Percentiles rank a stretch among this genome's conserved stretches.
Evolutionary conservation across 371 early-diverging fungal genomes (phyloP).

Genomic region (Globomyces sp.): DNA sequence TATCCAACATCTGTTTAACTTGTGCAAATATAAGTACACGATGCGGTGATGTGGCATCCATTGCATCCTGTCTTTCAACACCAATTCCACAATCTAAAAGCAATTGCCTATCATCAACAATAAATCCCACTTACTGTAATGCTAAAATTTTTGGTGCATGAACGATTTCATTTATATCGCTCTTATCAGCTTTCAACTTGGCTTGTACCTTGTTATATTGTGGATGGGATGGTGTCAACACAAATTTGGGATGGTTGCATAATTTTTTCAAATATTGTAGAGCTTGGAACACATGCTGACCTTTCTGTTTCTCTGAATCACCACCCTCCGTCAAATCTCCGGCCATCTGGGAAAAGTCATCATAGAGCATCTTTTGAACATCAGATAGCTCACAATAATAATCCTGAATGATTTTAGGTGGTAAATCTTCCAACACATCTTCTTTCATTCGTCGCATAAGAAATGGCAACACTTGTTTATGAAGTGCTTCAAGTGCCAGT

Average conservation of each 20-base stretch:
- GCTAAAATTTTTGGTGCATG: conserved; percentile 94
- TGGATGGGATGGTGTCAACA: conserved; percentile 82
- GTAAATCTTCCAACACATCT: conserved; percentile 97
- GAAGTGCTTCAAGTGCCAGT: conserved; percentile 87
- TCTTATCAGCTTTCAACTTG: conserved; percentile 58
- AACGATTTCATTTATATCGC: conserved; percentile 74
- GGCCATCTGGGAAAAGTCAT: conserved; percentile 63
- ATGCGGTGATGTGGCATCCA: conserved; percentile 73
- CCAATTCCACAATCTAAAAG: conserved; percentile 94
- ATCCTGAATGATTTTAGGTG: conserved; percentile 99
- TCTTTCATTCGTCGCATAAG: conserved; percentile 96
- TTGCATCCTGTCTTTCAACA: conserved; percentile 40
- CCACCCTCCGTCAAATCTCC: conserved; percentile 39
- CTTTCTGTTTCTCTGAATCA: conserved; percentile 27
- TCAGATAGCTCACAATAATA: conserved; percentile 94
- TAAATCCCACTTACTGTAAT: conserved; percentile 55
- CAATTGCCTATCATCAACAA: conserved; percentile 57
- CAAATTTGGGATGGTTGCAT: conserved; percentile 94
- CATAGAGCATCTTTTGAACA: conserved; percentile 80
- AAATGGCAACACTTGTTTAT: conserved; percentile 97
- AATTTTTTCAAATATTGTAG: conserved; percentile 93
- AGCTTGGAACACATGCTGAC: conserved; percentile 93
- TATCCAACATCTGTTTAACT: conserved; percentile 93
- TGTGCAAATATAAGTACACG: conserved; percentile 98
- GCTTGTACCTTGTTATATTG: conserved; percentile 66